Percentiles rank a stretch among this genome's conserved stretches.
Evolutionary conservation across 495 filamentous ascomycete genomes (phyloP).

Genomic region (Aspergillus taichungensis): DNA sequence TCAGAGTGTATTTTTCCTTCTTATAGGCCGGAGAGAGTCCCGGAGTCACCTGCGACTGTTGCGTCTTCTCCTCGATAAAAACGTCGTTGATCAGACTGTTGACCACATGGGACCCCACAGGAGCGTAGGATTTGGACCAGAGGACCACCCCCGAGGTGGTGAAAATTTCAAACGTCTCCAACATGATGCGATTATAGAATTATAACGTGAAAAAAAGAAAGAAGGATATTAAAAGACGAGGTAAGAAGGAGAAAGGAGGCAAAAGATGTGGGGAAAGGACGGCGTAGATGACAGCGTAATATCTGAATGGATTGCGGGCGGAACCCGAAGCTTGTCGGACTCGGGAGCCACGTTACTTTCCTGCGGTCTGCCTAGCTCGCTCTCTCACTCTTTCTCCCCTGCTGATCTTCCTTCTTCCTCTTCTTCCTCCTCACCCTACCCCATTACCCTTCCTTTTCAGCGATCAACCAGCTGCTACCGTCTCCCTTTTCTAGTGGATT

Average conservation of each 20-base stretch:
- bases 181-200: slow-evolving; percentile 42
- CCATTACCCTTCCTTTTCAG: slow-evolving; percentile 1
- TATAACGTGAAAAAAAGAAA: neutral
- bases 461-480: too few species aligned
- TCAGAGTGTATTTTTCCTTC: slow-evolving; percentile 88
- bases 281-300: neutral
- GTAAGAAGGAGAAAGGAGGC: slow-evolving; percentile 7
- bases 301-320: slow-evolving; percentile 15
- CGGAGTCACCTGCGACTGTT: slow-evolving; percentile 21
- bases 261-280: slow-evolving; percentile 26
- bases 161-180: slow-evolving; percentile 93
- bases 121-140: slow-evolving; percentile 82
- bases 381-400: slow-evolving; percentile 6
- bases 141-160: slow-evolving; percentile 94
- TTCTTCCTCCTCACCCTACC: neutral
- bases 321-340: slow-evolving; percentile 19
- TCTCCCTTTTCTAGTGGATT: too few species aligned
- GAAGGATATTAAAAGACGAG: neutral
- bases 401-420: slow-evolving; percentile 5
- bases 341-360: slow-evolving; percentile 37
- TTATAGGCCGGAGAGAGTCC: slow-evolving; percentile 56
- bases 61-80: slow-evolving; percentile 88
- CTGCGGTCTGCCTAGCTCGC: too few species aligned
- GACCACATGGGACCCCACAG: slow-evolving; percentile 71
- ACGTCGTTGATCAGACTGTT: slow-evolving; percentile 93